phyloP scores from a whole-genome alignment of 768 basidiomycete species.

The Pleurotus cornucopiae region DNA sequence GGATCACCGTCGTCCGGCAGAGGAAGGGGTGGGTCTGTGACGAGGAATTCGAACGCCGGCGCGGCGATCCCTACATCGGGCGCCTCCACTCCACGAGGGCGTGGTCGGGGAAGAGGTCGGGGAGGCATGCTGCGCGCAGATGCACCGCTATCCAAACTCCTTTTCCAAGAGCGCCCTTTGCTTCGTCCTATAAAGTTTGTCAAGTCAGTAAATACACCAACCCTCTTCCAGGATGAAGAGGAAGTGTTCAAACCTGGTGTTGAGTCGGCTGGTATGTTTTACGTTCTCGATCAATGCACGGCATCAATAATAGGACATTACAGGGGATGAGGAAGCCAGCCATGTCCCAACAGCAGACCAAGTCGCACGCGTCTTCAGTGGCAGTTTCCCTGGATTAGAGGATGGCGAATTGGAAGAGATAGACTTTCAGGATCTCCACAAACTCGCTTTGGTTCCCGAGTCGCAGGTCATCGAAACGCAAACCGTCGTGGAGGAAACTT shows the following conservation, averaged over 20 bases:
- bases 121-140: constrained; percentile 30
- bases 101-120: constrained; percentile 22
- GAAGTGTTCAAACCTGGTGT: constrained; percentile 54
- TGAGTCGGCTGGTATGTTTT: constrained; percentile 46
- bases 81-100: constrained; percentile 16
- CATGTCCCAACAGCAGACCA: constrained; percentile 70
- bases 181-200: constrained; percentile 72
- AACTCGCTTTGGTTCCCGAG: constrained; percentile 21
- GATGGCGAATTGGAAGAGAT: constrained; percentile 48
- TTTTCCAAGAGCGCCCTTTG: constrained; percentile 55
- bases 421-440: constrained; percentile 61
- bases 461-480: neutral
- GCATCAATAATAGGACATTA: constrained; percentile 1
- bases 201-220: constrained; percentile 46
- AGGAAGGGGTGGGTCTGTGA: constrained; percentile 23
- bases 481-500: neutral
- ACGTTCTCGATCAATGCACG: neutral
- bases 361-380: constrained; percentile 61
- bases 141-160: constrained; percentile 49
- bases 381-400: constrained; percentile 17
- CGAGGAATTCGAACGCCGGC: constrained; percentile 13
- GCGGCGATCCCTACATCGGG: constrained; percentile 18
- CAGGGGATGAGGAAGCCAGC: constrained; percentile 46
- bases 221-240: constrained; percentile 53
- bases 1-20: constrained; percentile 12